Evolutionary conservation across 495 filamentous ascomycete genomes (phyloP), one percentile per base, ranked within the genome.

Genomic region (Cladorrhinum samala): DNA sequence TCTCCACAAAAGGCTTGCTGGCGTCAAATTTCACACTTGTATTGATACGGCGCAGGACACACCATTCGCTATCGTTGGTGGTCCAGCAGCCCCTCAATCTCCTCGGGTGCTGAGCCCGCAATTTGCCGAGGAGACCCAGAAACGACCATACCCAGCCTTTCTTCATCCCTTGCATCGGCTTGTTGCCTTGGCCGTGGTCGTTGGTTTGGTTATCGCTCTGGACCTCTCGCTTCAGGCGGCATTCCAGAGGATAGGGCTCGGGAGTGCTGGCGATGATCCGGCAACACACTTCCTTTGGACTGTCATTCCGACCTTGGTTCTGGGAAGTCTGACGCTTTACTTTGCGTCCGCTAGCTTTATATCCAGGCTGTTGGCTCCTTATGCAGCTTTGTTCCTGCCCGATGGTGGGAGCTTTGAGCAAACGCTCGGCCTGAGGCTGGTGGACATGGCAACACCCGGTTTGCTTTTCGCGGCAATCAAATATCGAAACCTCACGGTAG

Each of bases 221-320:
- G 64, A 67, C 30, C 25, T 61, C 6, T 44, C 51, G 19, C 53
- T 63, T 8, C 64, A 60, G 52, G 30, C 33, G 5, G 61, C 64
- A 17, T 25, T 18, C 25, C 24, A 23, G 24, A 51, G 53, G 25
- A 50, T 53, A 9, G 64, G 64, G 13, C 56, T 67, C 30, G 58
- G n/a, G 8, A 54, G 56, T 36, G 56, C 56, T 18, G 43, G 42
- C 19, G 50, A 51, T 24, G 53, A 54, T 17, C 41, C 48, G 2
- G 55, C 56, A 30, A 37, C 47, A 36, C 58, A 67, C 37, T 39
- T 62, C 9, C 27, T 64, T 21, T 63, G 61, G 60, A 67, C 58
- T 2, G n/a, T 58, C 3, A 36, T 61, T 39, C 61, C 64, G 9
- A 50, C 61, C 3, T 11, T 52, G 16, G 33, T 61, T 14, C 6